These are phyloP conservation scores for Alternaria gansuensis DNA, from an alignment of 2,329 filamentous ascomycete species.

Conservation along the genomic window DNA sequence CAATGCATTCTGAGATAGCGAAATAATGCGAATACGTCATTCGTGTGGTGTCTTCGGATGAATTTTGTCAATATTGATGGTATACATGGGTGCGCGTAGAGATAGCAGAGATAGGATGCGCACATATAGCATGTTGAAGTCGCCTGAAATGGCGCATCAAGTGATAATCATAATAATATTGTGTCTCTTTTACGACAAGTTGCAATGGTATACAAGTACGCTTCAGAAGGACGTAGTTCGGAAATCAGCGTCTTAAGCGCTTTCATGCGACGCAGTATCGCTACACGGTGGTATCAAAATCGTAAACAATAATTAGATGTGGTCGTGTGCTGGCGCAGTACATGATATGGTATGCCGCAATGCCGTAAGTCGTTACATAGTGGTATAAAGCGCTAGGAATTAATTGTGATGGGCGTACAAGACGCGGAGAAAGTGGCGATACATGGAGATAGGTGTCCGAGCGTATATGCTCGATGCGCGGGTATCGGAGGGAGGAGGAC, in stretches of 20 bases:
- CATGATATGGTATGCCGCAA: neutral
- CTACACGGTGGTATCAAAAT: neutral
- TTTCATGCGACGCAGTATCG: slow-evolving; percentile 1
- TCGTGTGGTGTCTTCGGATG: neutral
- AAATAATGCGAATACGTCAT: slow-evolving; percentile 12
- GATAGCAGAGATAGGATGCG: slow-evolving; percentile 8
- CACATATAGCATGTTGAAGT: slow-evolving; percentile 1
- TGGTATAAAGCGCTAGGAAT: neutral
- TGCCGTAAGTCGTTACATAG: neutral
- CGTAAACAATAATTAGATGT: neutral
- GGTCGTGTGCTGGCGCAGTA: neutral
- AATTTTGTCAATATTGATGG: slow-evolving; percentile 7
- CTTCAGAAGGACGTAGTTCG: neutral
- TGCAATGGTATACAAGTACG: neutral
- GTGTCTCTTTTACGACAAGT: neutral
- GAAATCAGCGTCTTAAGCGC: neutral
- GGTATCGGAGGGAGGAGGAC: neutral
- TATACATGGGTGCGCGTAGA: slow-evolving; percentile 4
- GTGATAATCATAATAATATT: neutral
- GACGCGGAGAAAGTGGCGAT: slow-evolving; percentile 5
- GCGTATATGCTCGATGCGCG: neutral
- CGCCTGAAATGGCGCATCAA: neutral
- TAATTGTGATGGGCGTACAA: neutral
- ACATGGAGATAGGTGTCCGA: neutral
- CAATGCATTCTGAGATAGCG: slow-evolving; percentile 12